Evolutionary conservation across 257 asterid species (phyloP).

Genomic region (Rehmannia glutinosa): DNA sequence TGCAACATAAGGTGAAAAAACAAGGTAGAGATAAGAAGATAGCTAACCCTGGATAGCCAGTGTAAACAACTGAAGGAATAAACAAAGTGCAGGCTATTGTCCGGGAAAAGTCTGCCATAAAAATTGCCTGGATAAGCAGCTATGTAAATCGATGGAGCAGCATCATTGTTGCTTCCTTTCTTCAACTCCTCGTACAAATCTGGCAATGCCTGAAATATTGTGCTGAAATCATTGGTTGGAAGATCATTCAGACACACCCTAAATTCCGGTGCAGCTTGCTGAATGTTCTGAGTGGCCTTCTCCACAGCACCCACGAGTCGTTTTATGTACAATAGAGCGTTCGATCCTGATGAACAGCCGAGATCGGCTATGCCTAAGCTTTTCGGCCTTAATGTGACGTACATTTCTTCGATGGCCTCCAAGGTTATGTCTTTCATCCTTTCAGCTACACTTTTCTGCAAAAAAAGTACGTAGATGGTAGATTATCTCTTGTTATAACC

Average conservation of each 20-base stretch:
- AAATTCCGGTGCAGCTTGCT: conserved; percentile 35
- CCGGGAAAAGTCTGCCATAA: conserved; percentile 60
- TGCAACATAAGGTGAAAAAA: background rate
- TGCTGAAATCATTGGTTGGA: conserved; percentile 58
- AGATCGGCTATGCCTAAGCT: too few relatives aligned
- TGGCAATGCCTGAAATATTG: conserved; percentile 54
- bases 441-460: too few relatives aligned
- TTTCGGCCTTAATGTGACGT: too few relatives aligned
- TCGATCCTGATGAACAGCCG: conserved; percentile 62
- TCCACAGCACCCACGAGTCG: conserved; percentile 32
- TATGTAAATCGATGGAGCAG: too few relatives aligned
- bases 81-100: conserved; percentile 42
- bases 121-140: conserved; percentile 63
- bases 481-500: too few relatives aligned
- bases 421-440: too few relatives aligned
- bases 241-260: conserved; percentile 56
- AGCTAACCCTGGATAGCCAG: conserved; percentile 44
- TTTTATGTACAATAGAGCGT: conserved; percentile 35
- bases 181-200: conserved; percentile 33
- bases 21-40: background rate
- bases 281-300: too few relatives aligned
- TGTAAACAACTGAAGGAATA: conserved; percentile 58
- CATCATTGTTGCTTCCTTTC: conserved; percentile 11
- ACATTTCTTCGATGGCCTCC: too few relatives aligned
- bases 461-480: too few relatives aligned